A percentile compares a stretch with the other conserved stretches of the same genome.
phyloP scores from a whole-genome alignment of 768 basidiomycete genomes.

The Tylopilus vinaceipallidus region DNA sequence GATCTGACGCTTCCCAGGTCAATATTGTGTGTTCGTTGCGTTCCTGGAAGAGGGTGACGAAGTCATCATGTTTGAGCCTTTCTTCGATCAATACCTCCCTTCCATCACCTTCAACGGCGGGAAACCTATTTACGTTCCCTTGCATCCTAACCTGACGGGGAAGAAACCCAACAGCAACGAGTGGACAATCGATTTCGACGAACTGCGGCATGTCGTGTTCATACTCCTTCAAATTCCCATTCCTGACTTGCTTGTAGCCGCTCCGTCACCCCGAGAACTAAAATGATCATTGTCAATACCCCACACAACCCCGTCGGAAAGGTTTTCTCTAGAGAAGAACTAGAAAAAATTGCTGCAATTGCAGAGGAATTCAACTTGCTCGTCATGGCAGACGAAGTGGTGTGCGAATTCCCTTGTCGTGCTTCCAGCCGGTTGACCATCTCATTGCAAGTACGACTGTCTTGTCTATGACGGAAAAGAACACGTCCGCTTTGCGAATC shows the following conservation, averaged over 20 bases:
- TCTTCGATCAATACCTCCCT: slow-evolving; percentile 94
- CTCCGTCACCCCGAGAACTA: slow-evolving; percentile 85
- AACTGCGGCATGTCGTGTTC: slow-evolving; percentile 59
- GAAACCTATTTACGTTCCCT: slow-evolving; percentile 88
- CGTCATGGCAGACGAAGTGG: slow-evolving; percentile 96
- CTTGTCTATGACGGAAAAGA: slow-evolving; percentile 86
- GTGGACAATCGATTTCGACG: slow-evolving; percentile 89
- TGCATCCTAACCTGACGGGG: slow-evolving; percentile 74
- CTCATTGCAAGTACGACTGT: slow-evolving; percentile 74
- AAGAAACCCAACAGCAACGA: slow-evolving; percentile 61
- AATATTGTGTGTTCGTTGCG: slow-evolving; percentile 91
- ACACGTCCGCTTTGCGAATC: slow-evolving; percentile 86
- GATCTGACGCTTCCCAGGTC: slow-evolving; percentile 44
- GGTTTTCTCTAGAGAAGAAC: slow-evolving; percentile 82
- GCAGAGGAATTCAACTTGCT: slow-evolving; percentile 92
- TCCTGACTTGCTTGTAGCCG: slow-evolving; percentile 41
- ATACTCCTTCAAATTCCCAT: neutral
- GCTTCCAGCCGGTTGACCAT: neutral
- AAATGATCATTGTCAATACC: slow-evolving; percentile 94
- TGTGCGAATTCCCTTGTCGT: slow-evolving; percentile 36
- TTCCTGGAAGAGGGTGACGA: slow-evolving; percentile 93
- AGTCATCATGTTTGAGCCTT: slow-evolving; percentile 98
- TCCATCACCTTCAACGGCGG: slow-evolving; percentile 94
- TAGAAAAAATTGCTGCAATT: slow-evolving; percentile 80
- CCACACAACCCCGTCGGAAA: slow-evolving; percentile 99